Conservation (phyloP, 129 eudicot species). For the Smallanthus sonchifolius region DNA sequence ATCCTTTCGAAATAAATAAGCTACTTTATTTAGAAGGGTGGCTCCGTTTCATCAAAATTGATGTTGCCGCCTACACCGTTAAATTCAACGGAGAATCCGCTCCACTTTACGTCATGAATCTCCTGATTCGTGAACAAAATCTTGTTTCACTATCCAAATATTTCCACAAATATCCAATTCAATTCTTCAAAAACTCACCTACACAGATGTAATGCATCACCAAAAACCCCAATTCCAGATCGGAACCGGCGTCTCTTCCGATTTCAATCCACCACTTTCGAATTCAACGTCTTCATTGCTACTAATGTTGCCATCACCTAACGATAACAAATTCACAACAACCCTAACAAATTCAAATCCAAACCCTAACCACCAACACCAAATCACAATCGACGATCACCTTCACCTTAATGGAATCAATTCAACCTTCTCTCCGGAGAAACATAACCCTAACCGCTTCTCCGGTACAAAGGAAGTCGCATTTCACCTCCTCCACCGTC, state of each 20-base stretch:
- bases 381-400: conserved; percentile 22
- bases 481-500: conserved; percentile 28
- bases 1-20: too few relatives aligned
- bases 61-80: conserved; percentile 26
- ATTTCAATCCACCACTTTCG: conserved; percentile 26
- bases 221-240: conserved; percentile 54
- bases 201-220: conserved; percentile 61
- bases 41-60: conserved; percentile 4
- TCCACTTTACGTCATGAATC: conserved; percentile 18
- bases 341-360: conserved; percentile 12
- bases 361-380: conserved; percentile 14
- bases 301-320: conserved; percentile 12
- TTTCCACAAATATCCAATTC: not conserved
- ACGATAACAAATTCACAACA: not conserved
- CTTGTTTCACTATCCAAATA: not conserved
- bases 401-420: not conserved
- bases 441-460: conserved; percentile 9
- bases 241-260: conserved; percentile 81
- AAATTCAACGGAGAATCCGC: conserved; percentile 30
- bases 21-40: not conserved
- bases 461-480: conserved; percentile 19
- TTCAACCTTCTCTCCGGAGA: conserved; percentile 4
- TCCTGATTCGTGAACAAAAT: not conserved
- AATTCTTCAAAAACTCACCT: not conserved
- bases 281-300: conserved; percentile 2